These are phyloP conservation scores for Neoboletus subvelutipes DNA, from an alignment of 768 basidiomycete genomes.

Conservation along the genomic window DNA sequence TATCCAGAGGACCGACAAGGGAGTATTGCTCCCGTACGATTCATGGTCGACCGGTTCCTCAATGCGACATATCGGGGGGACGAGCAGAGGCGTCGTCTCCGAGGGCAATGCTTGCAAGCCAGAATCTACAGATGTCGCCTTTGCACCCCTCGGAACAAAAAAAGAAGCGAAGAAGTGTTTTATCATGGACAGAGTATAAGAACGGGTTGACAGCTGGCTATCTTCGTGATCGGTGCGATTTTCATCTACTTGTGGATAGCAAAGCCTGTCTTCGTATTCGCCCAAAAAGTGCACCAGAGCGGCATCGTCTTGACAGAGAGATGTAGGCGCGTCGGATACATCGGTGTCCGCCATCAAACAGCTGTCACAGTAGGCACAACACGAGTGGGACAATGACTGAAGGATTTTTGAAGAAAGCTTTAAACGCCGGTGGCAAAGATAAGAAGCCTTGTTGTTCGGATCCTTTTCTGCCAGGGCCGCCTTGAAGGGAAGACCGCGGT, in stretches of 20 bases:
- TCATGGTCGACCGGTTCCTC: slow-evolving; percentile 36
- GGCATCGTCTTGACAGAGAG: slow-evolving; percentile 61
- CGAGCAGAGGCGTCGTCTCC: slow-evolving; percentile 61
- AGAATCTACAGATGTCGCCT: slow-evolving; percentile 1
- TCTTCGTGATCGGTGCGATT: slow-evolving; percentile 1
- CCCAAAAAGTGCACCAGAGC: slow-evolving; percentile 48
- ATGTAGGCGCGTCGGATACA: slow-evolving; percentile 25
- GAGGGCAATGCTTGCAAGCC: slow-evolving; percentile 11
- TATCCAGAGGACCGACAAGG: not conserved
- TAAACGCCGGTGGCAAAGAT: not conserved
- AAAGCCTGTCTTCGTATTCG: slow-evolving; percentile 18
- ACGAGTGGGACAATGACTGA: not conserved
- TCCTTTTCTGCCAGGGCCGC: not conserved
- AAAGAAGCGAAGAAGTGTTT: slow-evolving; percentile 3
- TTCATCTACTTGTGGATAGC: slow-evolving; percentile 5
- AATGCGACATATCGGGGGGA: slow-evolving; percentile 51
- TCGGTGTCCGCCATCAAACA: not conserved
- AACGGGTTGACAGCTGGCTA: not conserved
- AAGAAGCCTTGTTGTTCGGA: not conserved
- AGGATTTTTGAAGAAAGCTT: too few relatives aligned
- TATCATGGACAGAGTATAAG: slow-evolving; percentile 1
- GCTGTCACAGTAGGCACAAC: too few relatives aligned
- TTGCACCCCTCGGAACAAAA: not conserved
- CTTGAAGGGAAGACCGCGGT: too few relatives aligned
- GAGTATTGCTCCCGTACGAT: slow-evolving; percentile 22